Evolutionary conservation across 2,329 filamentous ascomycete species (phyloP).

Genomic region (Chaetomium sp.): DNA sequence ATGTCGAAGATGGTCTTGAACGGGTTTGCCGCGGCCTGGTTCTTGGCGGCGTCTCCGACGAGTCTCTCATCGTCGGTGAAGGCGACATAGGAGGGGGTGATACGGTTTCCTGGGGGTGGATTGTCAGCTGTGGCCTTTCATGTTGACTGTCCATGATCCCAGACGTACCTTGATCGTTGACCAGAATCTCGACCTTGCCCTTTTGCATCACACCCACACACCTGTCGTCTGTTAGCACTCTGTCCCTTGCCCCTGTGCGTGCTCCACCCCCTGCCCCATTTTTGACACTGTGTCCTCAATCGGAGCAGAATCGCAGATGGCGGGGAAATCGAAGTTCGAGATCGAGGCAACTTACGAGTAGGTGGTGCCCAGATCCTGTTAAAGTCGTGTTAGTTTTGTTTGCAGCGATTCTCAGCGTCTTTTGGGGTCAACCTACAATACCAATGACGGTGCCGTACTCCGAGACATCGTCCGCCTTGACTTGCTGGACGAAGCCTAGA

Average conservation of each 20-base stretch:
- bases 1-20: constrained; percentile 94
- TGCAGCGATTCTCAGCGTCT: neutral
- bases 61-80: constrained; percentile 97
- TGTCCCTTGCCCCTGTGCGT: neutral
- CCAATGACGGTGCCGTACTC: constrained; percentile 88
- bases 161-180: constrained; percentile 74
- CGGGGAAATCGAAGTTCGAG: constrained; percentile 4
- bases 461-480: constrained; percentile 71
- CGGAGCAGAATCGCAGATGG: neutral
- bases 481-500: constrained; percentile 81
- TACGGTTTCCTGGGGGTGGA: constrained; percentile 64
- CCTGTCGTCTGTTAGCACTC: constrained; percentile 38
- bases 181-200: constrained; percentile 92
- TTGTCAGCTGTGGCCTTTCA: constrained; percentile 17
- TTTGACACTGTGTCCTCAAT: constrained; percentile 26
- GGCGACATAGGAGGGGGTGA: constrained; percentile 82
- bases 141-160: neutral
- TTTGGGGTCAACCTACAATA: constrained; percentile 63
- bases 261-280: constrained; percentile 5
- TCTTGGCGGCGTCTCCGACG: constrained; percentile 97
- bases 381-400: constrained; percentile 33
- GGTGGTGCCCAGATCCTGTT: constrained; percentile 80
- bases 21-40: constrained; percentile 98
- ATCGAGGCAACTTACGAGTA: constrained; percentile 46
- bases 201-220: constrained; percentile 96